Evolutionary conservation across 208 protist genomes (phyloP), one percentile per base, ranked within the genome.

Genomic region (Leptomonas pyrrhocoris): DNA sequence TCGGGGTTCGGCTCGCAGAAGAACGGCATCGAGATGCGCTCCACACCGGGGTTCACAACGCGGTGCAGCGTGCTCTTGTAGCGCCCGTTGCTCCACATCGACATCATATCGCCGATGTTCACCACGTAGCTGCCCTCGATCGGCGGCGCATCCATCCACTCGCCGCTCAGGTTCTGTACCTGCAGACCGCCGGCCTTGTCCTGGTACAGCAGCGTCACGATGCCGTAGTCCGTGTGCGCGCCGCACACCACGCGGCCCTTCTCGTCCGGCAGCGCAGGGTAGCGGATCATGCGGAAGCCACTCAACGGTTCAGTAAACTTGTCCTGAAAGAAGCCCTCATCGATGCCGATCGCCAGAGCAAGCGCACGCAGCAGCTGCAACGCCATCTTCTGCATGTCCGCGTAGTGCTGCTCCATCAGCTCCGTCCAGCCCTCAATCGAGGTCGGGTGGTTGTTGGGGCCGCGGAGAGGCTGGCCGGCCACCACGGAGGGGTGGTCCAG

Each of bases 61-160:
- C 88, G 84, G 77, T 95, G 90, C 28, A 69, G 72, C 0, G 86
- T 93, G 61, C 82, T 88, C 69, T 82, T 83, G 80, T 92, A 93
- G 54, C 76, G 79, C 21, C 74, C 79, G 74, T 90, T 91, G 70
- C 86, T 95, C 88, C 84, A 91, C 82, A 88, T 88, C 42, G 74
- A 72, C 81, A 95, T 89, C 90, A 95, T 95, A 73, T 95, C 90
- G 11, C 90, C 90, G 68, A 95, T 93, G 75, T 95, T 95, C 38
- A 95, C 86, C 42, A 93, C 87, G 57, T 86, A 92, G 40, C 85
- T 89, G 38, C 74, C 80, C 43, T 69, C 53, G n/a, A 95, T 38
- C 27, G 81, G 71, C 19, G 84, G 74, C 21, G 72, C 90, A 43
- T 83, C 73, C 23, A 93, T 81, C 88, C 90, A 95, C 67, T 92